These are phyloP conservation scores for Penicillium soppii DNA, from an alignment of 495 filamentous ascomycete species.

Conservation along the genomic window DNA sequence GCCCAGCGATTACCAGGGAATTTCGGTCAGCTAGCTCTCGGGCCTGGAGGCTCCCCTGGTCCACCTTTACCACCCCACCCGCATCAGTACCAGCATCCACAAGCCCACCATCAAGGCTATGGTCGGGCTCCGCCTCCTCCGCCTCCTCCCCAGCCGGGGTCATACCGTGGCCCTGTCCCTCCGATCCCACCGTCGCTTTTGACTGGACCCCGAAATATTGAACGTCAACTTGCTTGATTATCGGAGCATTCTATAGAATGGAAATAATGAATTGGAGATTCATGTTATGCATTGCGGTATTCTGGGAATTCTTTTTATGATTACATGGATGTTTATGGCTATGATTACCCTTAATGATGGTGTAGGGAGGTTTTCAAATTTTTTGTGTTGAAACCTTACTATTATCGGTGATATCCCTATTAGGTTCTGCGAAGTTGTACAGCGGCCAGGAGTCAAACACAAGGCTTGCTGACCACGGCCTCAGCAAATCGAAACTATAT, in stretches of 20 bases:
- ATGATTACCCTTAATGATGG: too few relatives aligned
- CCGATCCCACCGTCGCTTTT: conserved; percentile 35
- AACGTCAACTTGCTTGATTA: conserved; percentile 40
- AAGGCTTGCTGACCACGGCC: too few relatives aligned
- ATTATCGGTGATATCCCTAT: too few relatives aligned
- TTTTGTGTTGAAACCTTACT: too few relatives aligned
- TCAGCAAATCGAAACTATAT: too few relatives aligned
- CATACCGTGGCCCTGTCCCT: conserved; percentile 17
- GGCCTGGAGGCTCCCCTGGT: background rate
- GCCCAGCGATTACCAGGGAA: conserved; percentile 37
- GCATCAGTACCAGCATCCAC: conserved; percentile 8
- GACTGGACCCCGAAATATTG: conserved; percentile 37
- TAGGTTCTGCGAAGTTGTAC: too few relatives aligned
- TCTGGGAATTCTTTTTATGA: background rate
- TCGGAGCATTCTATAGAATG: background rate
- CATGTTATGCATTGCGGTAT: background rate
- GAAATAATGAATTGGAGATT: too few relatives aligned
- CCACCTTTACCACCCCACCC: conserved; percentile 16
- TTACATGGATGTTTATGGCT: conserved; percentile 1
- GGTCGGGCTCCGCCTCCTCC: conserved; percentile 17
- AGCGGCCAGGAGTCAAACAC: too few relatives aligned
- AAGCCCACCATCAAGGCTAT: conserved; percentile 9
- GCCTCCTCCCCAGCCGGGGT: conserved; percentile 22
- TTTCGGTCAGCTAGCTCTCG: conserved; percentile 24
- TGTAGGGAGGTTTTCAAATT: too few relatives aligned